These are phyloP conservation scores for Penicillium parvum DNA, from an alignment of 495 filamentous ascomycete genomes.

Conservation along the genomic window DNA sequence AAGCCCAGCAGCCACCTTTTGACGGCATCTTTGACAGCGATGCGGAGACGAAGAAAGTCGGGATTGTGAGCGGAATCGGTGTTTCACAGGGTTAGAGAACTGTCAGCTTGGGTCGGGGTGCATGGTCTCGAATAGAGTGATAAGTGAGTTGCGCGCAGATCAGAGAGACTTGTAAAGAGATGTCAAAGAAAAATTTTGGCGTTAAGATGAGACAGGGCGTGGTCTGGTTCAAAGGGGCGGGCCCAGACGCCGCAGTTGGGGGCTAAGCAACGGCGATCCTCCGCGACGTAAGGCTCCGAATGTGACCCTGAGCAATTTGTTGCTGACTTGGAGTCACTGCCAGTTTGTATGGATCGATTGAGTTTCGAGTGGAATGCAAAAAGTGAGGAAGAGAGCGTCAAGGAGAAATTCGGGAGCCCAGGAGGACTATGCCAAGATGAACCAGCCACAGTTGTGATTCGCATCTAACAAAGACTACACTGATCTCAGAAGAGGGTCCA, in stretches of 20 bases:
- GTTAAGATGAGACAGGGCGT: too few relatives aligned
- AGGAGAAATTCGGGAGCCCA: constrained; percentile 2
- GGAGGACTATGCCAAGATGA: constrained; percentile 2
- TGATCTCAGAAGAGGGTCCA: not conserved
- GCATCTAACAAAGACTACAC: not conserved
- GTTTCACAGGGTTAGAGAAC: not conserved
- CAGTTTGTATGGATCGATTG: too few relatives aligned
- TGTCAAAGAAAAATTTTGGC: too few relatives aligned
- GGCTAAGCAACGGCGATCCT: constrained; percentile 15
- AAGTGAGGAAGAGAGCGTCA: not conserved
- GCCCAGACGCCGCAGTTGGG: constrained; percentile 2
- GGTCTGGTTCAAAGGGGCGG: constrained; percentile 8
- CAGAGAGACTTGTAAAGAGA: not conserved
- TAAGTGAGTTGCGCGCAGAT: too few relatives aligned
- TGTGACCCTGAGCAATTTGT: constrained; percentile 5
- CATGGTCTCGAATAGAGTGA: too few relatives aligned
- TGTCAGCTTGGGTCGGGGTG: not conserved
- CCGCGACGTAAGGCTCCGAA: not conserved
- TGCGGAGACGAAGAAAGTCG: not conserved
- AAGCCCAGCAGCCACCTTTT: constrained; percentile 28
- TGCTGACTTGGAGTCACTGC: constrained; percentile 1
- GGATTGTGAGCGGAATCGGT: not conserved
- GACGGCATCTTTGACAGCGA: not conserved
- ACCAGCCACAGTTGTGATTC: not conserved
- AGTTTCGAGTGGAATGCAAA: not conserved